Conservation (phyloP, 768 basidiomycete species). For the Lentinula detonsa region DNA sequence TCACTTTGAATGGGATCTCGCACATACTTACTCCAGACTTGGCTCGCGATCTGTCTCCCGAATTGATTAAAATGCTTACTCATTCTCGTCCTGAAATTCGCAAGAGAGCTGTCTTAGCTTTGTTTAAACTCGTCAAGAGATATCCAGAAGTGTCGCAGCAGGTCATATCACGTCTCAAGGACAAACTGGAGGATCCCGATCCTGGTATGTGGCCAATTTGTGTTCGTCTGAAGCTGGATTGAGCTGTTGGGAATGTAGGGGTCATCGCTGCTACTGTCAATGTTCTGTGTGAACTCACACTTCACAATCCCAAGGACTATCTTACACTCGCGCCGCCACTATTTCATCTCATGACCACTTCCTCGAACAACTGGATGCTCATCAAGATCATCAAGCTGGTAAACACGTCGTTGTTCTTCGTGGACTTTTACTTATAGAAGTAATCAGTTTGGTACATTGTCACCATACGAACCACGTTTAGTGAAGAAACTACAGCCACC, state of each 20-base stretch:
- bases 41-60: conserved; percentile 84
- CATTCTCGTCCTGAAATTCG: conserved; percentile 87
- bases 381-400: conserved; percentile 98
- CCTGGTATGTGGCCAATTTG: conserved; percentile 37
- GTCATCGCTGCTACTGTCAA: conserved; percentile 95
- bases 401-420: conserved; percentile 7
- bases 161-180: conserved; percentile 65
- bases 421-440: conserved; percentile 2
- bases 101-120: conserved; percentile 80
- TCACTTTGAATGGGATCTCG: conserved; percentile 78
- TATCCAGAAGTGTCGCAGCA: conserved; percentile 74
- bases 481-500: conserved; percentile 93
- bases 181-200: conserved; percentile 77
- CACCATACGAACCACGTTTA: conserved; percentile 87
- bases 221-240: neutral
- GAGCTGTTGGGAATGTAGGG: conserved; percentile 35
- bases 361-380: conserved; percentile 99
- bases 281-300: conserved; percentile 87
- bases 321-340: conserved; percentile 85
- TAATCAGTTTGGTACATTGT: conserved; percentile 82
- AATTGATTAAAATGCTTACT: conserved; percentile 80
- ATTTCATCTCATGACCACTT: conserved; percentile 88
- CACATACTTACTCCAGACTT: conserved; percentile 83
- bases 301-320: conserved; percentile 73
- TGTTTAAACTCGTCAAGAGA: conserved; percentile 75